These are phyloP conservation scores for Pseudogymnoascus sp. DNA, from an alignment of 2,329 filamentous ascomycete genomes.

Conservation along the genomic window DNA sequence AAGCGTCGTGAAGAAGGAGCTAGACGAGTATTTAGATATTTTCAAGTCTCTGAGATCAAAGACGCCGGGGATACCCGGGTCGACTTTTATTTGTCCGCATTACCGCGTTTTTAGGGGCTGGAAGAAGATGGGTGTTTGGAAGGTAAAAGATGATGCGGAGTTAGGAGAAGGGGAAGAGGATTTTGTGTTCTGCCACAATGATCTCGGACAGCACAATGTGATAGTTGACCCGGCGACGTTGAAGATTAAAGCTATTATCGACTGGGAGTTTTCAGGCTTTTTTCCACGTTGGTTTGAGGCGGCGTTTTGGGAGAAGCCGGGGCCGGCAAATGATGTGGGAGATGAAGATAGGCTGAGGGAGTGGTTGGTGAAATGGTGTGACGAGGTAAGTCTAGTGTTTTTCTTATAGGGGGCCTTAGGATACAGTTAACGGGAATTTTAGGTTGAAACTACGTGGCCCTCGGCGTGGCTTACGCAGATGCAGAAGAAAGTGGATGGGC, in stretches of 20 bases:
- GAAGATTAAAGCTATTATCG: constrained; percentile 31
- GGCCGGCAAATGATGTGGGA: not conserved
- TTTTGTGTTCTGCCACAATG: constrained; percentile 26
- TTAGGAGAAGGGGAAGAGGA: constrained; percentile 10
- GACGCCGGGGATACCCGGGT: constrained; percentile 9
- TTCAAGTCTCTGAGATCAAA: constrained; percentile 13
- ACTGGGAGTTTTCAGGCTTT: constrained; percentile 35
- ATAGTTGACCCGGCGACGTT: constrained; percentile 27
- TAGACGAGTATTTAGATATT: constrained; percentile 10
- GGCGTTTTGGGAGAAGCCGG: constrained; percentile 15
- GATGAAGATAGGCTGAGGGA: not conserved
- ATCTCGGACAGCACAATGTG: constrained; percentile 25
- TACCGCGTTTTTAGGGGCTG: not conserved
- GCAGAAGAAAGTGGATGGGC: not conserved
- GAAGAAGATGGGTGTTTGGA: not conserved
- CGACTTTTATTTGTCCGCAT: not conserved
- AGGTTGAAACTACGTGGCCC: not conserved
- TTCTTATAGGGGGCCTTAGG: not conserved
- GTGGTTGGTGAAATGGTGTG: not conserved
- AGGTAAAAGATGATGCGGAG: constrained; percentile 13
- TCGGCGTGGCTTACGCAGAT: not conserved
- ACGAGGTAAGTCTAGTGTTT: not conserved
- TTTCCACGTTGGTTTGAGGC: constrained; percentile 28
- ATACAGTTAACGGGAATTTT: not conserved
- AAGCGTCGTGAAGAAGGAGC: constrained; percentile 12